A percentile compares a stretch with the other conserved stretches of the same genome.
Evolutionary conservation across 371 early-diverging fungal species (phyloP).

Genomic region (Mortierella sp.): DNA sequence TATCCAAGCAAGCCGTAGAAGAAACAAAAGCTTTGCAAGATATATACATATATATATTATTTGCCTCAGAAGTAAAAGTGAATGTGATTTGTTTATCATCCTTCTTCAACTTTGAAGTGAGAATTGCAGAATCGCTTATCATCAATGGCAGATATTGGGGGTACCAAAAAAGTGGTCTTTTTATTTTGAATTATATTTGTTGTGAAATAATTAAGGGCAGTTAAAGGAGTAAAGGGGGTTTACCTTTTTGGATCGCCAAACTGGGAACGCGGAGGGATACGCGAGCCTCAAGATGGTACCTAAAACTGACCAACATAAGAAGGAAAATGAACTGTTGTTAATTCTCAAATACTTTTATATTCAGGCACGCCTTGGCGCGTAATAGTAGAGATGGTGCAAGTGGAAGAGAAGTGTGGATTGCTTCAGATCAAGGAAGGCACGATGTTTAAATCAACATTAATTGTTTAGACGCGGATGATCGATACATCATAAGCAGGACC

Average conservation of each 20-base stretch:
- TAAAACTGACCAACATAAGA: no score
- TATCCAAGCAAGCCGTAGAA: background rate
- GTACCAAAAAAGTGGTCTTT: background rate
- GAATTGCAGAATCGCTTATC: conserved; percentile 57
- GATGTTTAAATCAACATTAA: conserved; percentile 36
- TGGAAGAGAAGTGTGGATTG: conserved; percentile 9
- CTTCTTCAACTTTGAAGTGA: conserved; percentile 51
- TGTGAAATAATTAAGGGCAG: background rate
- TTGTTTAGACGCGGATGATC: conserved; percentile 42
- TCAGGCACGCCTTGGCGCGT: background rate
- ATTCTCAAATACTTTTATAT: background rate
- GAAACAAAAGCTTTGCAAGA: background rate
- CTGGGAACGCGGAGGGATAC: no score
- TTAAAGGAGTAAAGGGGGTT: no score
- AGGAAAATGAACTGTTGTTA: no score
- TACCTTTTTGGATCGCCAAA: no score
- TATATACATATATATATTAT: no score
- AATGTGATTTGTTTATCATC: conserved; percentile 55
- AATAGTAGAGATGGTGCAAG: background rate
- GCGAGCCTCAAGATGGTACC: no score
- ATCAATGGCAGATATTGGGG: conserved; percentile 26
- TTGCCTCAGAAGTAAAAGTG: conserved; percentile 51
- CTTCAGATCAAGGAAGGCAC: conserved; percentile 51
- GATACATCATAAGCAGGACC: conserved; percentile 36
- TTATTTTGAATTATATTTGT: conserved; percentile 6